Conservation (phyloP, 768 basidiomycete species). For the Collybiopsis luxurians region DNA sequence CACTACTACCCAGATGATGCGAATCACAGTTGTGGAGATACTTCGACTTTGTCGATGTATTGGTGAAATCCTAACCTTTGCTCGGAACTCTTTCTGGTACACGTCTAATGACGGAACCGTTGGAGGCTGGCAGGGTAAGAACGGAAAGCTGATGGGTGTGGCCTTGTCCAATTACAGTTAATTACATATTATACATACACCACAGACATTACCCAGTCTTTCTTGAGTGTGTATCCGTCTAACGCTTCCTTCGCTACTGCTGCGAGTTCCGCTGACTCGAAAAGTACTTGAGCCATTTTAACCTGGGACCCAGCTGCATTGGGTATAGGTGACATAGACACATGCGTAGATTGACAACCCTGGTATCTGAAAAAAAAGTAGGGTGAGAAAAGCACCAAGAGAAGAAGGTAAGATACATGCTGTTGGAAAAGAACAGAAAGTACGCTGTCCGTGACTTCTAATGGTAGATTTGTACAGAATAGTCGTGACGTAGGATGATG, state of each 20-base stretch:
- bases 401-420: constrained; percentile 45
- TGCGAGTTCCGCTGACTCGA: constrained; percentile 74
- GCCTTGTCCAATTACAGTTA: not conserved
- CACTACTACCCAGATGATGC: constrained; percentile 6
- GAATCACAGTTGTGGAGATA: constrained; percentile 2
- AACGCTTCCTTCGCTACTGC: constrained; percentile 76
- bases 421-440: constrained; percentile 89
- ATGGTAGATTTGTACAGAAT: constrained; percentile 82
- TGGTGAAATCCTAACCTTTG: constrained; percentile 2
- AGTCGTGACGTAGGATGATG: constrained; percentile 61
- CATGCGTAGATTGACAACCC: constrained; percentile 73
- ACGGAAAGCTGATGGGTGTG: constrained; percentile 10
- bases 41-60: not conserved
- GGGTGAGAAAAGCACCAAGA: not conserved
- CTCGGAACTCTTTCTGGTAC: constrained; percentile 3
- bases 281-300: constrained; percentile 80
- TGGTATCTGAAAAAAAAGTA: constrained; percentile 56
- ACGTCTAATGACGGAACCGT: constrained; percentile 2
- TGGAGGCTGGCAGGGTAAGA: constrained; percentile 8
- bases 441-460: constrained; percentile 86
- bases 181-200: constrained; percentile 47
- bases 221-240: constrained; percentile 85
- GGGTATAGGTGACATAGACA: constrained; percentile 67
- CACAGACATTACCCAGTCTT: constrained; percentile 82
- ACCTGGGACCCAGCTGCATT: constrained; percentile 61